A percentile compares a stretch with the other conserved stretches of the same genome.
These are phyloP conservation scores for Sugiyamaella marilandica DNA, from an alignment of 805 yeast genomes.

Conservation along the genomic window DNA sequence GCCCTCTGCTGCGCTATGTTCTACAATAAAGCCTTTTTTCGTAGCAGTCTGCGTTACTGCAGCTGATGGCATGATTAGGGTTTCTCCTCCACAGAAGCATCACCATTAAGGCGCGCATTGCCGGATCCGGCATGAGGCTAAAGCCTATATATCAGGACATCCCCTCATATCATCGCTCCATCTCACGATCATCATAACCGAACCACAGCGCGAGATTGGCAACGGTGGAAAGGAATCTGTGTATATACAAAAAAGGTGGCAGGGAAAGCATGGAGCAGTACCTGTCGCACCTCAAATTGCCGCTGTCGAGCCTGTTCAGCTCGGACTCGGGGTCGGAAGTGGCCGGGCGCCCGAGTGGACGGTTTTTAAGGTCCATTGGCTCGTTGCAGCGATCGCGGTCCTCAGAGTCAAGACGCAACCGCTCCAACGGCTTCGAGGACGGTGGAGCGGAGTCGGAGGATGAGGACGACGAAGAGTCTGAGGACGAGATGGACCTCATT, in stretches of 20 bases:
- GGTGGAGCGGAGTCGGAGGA: slow-evolving; percentile 29
- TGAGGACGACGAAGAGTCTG: slow-evolving; percentile 35
- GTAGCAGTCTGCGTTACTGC: too few relatives aligned
- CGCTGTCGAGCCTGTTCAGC: slow-evolving; percentile 4
- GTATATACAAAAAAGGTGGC: too few relatives aligned
- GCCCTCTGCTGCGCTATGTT: too few relatives aligned
- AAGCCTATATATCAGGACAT: too few relatives aligned
- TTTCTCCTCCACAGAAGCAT: too few relatives aligned
- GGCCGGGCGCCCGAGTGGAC: neutral
- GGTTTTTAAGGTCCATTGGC: neutral
- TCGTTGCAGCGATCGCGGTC: neutral
- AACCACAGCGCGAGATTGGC: too few relatives aligned
- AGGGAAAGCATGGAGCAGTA: slow-evolving; percentile 4
- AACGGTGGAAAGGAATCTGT: neutral
- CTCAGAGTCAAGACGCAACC: neutral
- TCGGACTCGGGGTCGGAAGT: neutral
- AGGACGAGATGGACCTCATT: slow-evolving; percentile 30
- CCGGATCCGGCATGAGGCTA: too few relatives aligned
- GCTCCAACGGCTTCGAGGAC: slow-evolving; percentile 22
- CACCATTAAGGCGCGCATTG: too few relatives aligned
- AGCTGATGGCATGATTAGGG: too few relatives aligned
- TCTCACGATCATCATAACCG: too few relatives aligned
- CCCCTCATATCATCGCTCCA: too few relatives aligned
- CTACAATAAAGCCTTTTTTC: too few relatives aligned
- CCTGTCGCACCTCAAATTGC: slow-evolving; percentile 2